Evolutionary conservation across 2,329 filamentous ascomycete genomes (phyloP), one percentile per base, ranked within the genome.

Genomic region (Pseudocercospora ulei): DNA sequence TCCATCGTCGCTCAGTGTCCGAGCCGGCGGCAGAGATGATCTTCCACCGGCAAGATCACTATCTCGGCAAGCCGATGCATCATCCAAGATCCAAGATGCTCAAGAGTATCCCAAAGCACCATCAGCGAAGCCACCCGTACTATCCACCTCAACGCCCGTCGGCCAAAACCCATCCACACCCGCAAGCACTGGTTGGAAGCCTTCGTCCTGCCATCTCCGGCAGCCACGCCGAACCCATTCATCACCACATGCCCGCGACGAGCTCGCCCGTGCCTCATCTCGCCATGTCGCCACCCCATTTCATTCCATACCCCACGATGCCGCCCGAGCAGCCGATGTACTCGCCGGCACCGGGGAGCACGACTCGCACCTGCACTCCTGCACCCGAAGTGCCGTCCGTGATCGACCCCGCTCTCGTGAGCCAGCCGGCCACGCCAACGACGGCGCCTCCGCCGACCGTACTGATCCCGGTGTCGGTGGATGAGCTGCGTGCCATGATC

Each of bases 1-100:
- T 35, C 16, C 50, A 49, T 25, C 50, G 51, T 12, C 51, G 51
- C 16, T 54, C 51, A 3, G 45, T 54, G 11, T 54, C 51, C 11
- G 51, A 54, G 28, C 51, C 51, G 18, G 49, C 51, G 30, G 48
- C 44, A 19, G 35, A 41, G 4, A 38, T 54, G 27, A 39, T 45
- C 29, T 52, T 54, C 39, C 50, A 52, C 11, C 49, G 51, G 25
- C 41, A 49, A 13, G 44, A 48, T 22, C 48, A 52, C 36, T 48
- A 29, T 12, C 44, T 54, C n/a, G 48, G 46, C 26, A 25, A 33
- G 5, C 41, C 48, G 2, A 23, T 42, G 18, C 25, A 20, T 8
- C 13, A 22, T 7, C 20, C 20, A 9, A 36, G 35, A 22, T 13
- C 37, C 4, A 35, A 42, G 30, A 31, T 31, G 6, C 28, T 49